Conservation (phyloP, 2,329 filamentous ascomycete genomes). For the Talaromyces sp. region DNA sequence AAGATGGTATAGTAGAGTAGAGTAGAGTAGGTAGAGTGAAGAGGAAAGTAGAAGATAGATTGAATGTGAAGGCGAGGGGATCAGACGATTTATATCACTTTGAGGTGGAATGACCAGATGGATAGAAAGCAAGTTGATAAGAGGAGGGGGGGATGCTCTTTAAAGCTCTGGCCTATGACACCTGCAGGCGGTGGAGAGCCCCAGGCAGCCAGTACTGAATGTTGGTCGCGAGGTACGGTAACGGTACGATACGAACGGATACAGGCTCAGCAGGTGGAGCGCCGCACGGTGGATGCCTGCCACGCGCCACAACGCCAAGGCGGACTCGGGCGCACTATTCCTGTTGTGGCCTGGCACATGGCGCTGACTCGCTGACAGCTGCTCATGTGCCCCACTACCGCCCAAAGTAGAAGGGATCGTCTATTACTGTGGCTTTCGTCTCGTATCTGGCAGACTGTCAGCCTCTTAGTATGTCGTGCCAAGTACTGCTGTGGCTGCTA, state of each 20-base stretch:
- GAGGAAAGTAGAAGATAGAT: neutral
- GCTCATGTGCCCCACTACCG: neutral
- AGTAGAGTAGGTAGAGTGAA: neutral
- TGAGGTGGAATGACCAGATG: slow-evolving; percentile 2
- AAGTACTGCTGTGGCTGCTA: neutral
- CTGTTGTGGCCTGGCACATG: neutral
- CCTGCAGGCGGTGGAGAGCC: neutral
- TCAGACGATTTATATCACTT: neutral
- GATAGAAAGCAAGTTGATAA: neutral
- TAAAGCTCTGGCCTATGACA: neutral
- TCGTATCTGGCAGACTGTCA: neutral
- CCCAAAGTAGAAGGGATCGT: neutral
- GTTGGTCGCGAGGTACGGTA: slow-evolving; percentile 2
- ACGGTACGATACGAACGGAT: slow-evolving; percentile 3
- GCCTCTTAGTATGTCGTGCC: neutral
- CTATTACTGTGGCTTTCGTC: neutral
- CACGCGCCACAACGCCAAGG: neutral
- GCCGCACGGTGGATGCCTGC: neutral
- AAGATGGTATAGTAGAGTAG: neutral
- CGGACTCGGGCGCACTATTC: neutral
- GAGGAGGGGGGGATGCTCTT: slow-evolving; percentile 6
- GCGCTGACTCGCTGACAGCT: neutral
- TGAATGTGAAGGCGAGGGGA: neutral
- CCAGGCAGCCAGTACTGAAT: neutral
- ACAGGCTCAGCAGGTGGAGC: neutral